A percentile compares a stretch with the other conserved stretches of the same genome.
phyloP scores from a whole-genome alignment of 352 stramenopile genomes.

The Pythium dissimile region DNA sequence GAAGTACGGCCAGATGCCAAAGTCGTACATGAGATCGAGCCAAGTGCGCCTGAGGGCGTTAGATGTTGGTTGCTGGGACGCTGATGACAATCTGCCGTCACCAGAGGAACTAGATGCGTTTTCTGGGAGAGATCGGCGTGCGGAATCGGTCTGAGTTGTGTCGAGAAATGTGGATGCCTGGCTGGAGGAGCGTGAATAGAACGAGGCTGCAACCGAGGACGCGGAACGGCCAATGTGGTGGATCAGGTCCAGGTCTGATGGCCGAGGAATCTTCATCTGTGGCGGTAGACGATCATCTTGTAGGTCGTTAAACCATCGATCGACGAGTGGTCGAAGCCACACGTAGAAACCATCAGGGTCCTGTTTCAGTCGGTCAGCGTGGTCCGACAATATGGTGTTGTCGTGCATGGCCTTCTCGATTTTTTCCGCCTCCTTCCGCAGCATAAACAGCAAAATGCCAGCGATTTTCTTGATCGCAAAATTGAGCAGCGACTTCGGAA shows the following conservation, averaged over 20 bases:
- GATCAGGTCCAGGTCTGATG: slow-evolving; percentile 1
- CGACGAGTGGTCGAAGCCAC: slow-evolving; percentile 63
- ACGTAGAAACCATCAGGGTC: slow-evolving; percentile 77
- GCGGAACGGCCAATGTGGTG: slow-evolving; percentile 8
- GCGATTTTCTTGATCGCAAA: slow-evolving; percentile 84
- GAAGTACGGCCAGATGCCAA: slow-evolving; percentile 72
- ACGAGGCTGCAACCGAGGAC: slow-evolving; percentile 7
- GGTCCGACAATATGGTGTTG: slow-evolving; percentile 36
- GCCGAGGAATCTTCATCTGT: slow-evolving; percentile 19
- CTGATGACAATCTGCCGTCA: not conserved
- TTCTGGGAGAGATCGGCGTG: not conserved
- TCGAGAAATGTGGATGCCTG: slow-evolving; percentile 1
- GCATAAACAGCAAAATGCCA: slow-evolving; percentile 68
- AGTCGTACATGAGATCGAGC: slow-evolving; percentile 67
- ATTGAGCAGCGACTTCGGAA: slow-evolving; percentile 70
- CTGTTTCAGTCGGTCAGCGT: slow-evolving; percentile 52
- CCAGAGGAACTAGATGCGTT: too few relatives aligned
- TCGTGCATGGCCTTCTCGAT: slow-evolving; percentile 61
- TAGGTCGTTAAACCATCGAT: slow-evolving; percentile 61
- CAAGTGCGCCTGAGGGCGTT: slow-evolving; percentile 20
- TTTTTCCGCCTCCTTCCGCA: slow-evolving; percentile 73
- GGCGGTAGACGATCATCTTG: slow-evolving; percentile 30
- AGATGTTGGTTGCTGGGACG: too few relatives aligned
- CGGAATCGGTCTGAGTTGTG: not conserved
- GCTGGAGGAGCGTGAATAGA: slow-evolving; percentile 8